Base-by-base conservation (phyloP, 768 basidiomycete genomes). In the Tulasnella sp. region DNA sequence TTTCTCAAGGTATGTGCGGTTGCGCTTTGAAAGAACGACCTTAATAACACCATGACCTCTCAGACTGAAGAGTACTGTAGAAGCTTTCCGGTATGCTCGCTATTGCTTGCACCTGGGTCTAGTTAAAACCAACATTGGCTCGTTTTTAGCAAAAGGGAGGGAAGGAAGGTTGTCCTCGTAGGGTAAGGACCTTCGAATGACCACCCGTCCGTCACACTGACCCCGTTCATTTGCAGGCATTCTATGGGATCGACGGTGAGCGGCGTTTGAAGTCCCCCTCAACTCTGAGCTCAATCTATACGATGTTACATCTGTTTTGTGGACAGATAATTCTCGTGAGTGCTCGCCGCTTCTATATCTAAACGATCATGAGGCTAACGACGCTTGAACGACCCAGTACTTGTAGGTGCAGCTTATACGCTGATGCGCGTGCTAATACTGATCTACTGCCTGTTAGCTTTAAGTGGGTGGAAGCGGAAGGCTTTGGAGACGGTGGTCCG, bases 381-480 rank as follows among this genome's bases (percentile, higher is more conserved):
- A 67, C 78, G 70, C 29, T 20, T 37, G 16, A 55, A 72, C 48
- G 73, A 55, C 57, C 16, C 82, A 96, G 95, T 96, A 96, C 83
- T 96, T 96, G 95, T 96, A 83, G 85, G 94, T 77, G 61, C 37
- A 9, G 11, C 40, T 80, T 55, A 35, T 67, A 29, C 32, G 32
- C 39, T 37, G 72, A 51, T 40, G 5, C 61, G 18, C 16, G 69
- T 16, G 26, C 7, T 26, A 15, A 18, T 51, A 32, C 26, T 15
- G 18, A 51, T 40, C 37, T 23, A 42, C 16, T 42, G 20, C 39
- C 18, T 1, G 23, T 0, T 78, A 96, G 95, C 83, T 88, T 96
- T 82, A 97, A 98, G 86, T 99, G 97, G 97, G 96, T 97, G 0
- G 97, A 99, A 85, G 93, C 94, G 0, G 91, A 91, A 11, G 85